Base-by-base conservation (phyloP, 1,139 yeast genomes). In the Yarrowia galli region DNA sequence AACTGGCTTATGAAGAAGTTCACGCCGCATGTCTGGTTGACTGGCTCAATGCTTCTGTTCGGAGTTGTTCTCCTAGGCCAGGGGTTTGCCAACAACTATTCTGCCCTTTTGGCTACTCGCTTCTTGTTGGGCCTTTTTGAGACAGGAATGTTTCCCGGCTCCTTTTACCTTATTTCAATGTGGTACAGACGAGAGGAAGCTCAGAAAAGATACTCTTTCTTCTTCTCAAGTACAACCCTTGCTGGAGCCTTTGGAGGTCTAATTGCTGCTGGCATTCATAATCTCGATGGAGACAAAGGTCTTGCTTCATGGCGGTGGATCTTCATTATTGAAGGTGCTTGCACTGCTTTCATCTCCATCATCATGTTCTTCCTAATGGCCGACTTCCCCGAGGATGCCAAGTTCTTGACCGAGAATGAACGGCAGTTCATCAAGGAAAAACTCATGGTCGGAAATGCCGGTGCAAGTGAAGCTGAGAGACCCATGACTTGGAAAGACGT, bases 171-270 rank as follows among this genome's bases (percentile, higher is more conserved):
- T 67, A 80, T 89, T 71, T 81, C 90, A 38, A 77, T 78, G 77
- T 81, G 82, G 81, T 80, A 80, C 76, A 80, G 87, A 40, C 82
- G 87, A 68, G 79, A 77, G 18, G 93, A 89, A 76, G 85, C 91
- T 16, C 92, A 88, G 76, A 84, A 87, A 74, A 79, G 93, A 68
- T 88, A 87, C 75, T 84, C 89, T 13, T 84, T 87, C 65, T 89
- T 89, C 77, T 89, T 89, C 77, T 69, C 89, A 54, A 89, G 91
- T 63, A 86, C 91, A 12, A 84, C 89, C 72, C 81, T 89, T 69
- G 89, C 93, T 28, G 92, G 95, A 75, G 96, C 93, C 5, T 89
- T 90, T 77, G 89, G 91, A 69, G 96, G 96, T 69, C 85, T 91
- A 67, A 83, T 91, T 69, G 91, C 91, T 32, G 86, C 84, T 67